Percentiles rank a stretch among this genome's conserved stretches.
Evolutionary conservation across 225 moss, liverwort and hornwort genomes (phyloP).

Genomic region (Straminergon stramineum): DNA sequence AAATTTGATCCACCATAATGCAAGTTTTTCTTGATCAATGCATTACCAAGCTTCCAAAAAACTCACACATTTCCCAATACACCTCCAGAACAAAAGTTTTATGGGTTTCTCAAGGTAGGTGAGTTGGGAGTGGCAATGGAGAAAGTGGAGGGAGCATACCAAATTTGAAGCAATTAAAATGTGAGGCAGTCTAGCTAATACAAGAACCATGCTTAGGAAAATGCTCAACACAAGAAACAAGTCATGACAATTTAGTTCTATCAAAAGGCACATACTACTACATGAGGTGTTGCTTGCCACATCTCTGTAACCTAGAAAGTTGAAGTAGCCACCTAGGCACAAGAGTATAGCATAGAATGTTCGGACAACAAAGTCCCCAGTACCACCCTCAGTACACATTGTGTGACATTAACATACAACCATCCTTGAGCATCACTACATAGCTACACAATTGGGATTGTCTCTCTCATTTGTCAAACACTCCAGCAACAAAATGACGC

Average conservation of each 20-base stretch:
- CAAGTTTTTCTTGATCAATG: too few relatives aligned
- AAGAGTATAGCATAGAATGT: neutral
- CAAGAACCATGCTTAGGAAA: neutral
- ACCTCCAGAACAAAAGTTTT: too few relatives aligned
- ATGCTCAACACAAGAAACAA: neutral
- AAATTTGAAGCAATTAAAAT: too few relatives aligned
- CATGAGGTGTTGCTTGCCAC: conserved; percentile 14
- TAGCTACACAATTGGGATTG: neutral
- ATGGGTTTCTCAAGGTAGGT: too few relatives aligned
- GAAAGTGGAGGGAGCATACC: too few relatives aligned
- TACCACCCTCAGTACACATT: conserved; percentile 12
- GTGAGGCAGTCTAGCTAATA: neutral
- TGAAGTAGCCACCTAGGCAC: conserved; percentile 5
- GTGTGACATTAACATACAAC: neutral
- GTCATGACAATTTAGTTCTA: neutral
- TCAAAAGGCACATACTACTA: conserved; percentile 22
- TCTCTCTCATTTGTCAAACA: too few relatives aligned
- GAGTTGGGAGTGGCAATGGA: too few relatives aligned
- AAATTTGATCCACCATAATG: too few relatives aligned
- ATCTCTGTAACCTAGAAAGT: conserved; percentile 24
- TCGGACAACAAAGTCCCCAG: conserved; percentile 8
- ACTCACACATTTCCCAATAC: too few relatives aligned
- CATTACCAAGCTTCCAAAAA: too few relatives aligned
- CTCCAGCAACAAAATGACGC: too few relatives aligned
- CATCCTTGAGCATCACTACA: conserved; percentile 2